These are phyloP conservation scores for Nakaseomyces bracarensis DNA, from an alignment of 1,139 yeast genomes.

Conservation along the genomic window DNA sequence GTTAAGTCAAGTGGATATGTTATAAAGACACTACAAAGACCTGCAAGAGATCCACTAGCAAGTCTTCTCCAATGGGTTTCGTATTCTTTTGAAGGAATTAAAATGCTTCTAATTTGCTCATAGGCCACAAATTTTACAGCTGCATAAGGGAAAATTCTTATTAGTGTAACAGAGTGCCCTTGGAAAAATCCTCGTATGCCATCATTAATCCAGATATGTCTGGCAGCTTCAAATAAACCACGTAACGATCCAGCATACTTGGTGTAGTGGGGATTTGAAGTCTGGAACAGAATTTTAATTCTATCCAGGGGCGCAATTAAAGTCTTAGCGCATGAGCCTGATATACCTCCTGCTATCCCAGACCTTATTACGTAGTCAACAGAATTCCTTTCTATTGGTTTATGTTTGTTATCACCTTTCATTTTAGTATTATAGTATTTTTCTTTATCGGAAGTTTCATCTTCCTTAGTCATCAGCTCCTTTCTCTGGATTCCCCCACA, in stretches of 20 bases:
- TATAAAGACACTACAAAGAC: constrained; percentile 75
- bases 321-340: constrained; percentile 93
- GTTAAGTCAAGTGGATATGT: constrained; percentile 90
- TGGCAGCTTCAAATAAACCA: constrained; percentile 70
- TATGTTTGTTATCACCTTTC: neutral
- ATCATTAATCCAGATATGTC: constrained; percentile 54
- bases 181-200: constrained; percentile 83
- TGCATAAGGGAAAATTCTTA: constrained; percentile 93
- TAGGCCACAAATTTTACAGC: constrained; percentile 96
- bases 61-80: constrained; percentile 80
- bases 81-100: constrained; percentile 64
- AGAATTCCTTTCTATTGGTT: constrained; percentile 52
- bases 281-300: constrained; percentile 88
- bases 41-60: constrained; percentile 83
- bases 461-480: neutral
- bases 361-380: constrained; percentile 71
- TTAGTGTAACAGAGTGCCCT: constrained; percentile 88
- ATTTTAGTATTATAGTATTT: neutral
- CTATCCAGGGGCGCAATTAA: constrained; percentile 92
- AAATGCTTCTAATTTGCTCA: constrained; percentile 74
- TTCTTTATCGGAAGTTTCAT: neutral
- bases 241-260: constrained; percentile 71
- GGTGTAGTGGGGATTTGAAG: constrained; percentile 81
- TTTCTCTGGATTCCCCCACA: too few relatives aligned
- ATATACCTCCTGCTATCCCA: constrained; percentile 91